Evolutionary conservation across 208 protist genomes (phyloP), one percentile per base, ranked within the genome.

Genomic region (Leishmania gerbilli): DNA sequence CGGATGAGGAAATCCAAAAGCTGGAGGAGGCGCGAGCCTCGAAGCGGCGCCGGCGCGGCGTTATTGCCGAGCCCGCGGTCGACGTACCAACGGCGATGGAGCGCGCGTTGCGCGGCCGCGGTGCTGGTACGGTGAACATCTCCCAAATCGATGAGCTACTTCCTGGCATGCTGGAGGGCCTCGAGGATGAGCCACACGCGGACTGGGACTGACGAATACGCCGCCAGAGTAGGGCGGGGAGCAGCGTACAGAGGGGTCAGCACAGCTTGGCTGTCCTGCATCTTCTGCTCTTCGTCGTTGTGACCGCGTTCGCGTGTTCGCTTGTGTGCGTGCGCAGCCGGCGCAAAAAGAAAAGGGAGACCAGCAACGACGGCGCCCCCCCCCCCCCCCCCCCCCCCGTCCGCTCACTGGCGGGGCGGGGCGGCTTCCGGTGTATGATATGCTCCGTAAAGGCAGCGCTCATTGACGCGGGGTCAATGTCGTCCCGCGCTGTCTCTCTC

Each of bases 111-210:
- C 81, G 87, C 34, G 88, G 90, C 13, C 88, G 91, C 34, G 95
- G 93, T 8, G 91, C 92, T 9, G 84, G 86, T 6, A 84, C 80
- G 3, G 88, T 97, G 45, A 86, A 90, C 79, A 72, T 93, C n/a
- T 93, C 90, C n/a, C 88, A 93, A 45, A 94, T 98, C 60, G 85
- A 89, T 72, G 89, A 96, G 65, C 83, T 98, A 15, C 83, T 98
- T 13, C 95, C 95, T 34, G 93, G 90, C 17, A 88, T 97, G 58
- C 47, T 80, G 68, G 87, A 78, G 42, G 78, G 83, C 5, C 79
- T 88, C 62, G 89, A 92, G 60, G 87, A 84, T 47, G 85, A 85
- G n/a, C 78, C 68, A 3, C 85, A 92, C 74, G 92, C 87, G 8
- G 91, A 94, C 37, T 94, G 90, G 92, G 85, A 91, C 49, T 91